Evolutionary conservation across 192 early-diverging fungal genomes (phyloP).

Genomic region (Coemansia sp.): DNA sequence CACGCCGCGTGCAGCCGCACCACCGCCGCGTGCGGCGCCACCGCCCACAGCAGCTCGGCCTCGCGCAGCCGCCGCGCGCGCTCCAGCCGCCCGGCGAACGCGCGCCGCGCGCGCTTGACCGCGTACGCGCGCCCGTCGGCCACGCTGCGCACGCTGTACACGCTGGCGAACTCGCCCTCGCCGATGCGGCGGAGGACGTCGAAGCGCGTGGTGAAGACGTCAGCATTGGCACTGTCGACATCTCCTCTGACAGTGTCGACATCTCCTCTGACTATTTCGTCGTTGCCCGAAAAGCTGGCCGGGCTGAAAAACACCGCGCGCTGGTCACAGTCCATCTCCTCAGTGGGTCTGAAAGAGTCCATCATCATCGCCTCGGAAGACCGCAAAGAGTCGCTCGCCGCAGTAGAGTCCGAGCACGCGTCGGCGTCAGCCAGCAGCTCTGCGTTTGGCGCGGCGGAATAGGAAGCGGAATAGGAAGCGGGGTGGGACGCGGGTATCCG

Average conservation of each 20-base stretch:
- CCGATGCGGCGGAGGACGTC: constrained; percentile 67
- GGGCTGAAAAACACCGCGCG: constrained; percentile 43
- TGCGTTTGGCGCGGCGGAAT: not conserved
- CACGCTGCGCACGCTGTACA: constrained; percentile 73
- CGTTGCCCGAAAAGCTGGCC: constrained; percentile 30
- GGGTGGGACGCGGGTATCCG: constrained; percentile 19
- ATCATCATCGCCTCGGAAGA: no score
- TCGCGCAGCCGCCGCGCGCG: constrained; percentile 76
- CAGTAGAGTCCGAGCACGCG: constrained; percentile 15
- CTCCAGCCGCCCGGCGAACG: constrained; percentile 72
- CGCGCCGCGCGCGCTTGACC: constrained; percentile 76
- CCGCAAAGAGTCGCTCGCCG: not conserved
- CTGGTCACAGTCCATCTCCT: no score
- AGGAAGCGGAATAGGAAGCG: not conserved
- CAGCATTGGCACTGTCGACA: constrained; percentile 23
- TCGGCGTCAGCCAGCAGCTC: constrained; percentile 13
- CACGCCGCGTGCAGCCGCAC: no score
- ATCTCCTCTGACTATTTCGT: no score
- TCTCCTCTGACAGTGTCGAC: no score
- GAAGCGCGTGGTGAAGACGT: constrained; percentile 79
- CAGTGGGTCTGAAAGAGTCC: no score
- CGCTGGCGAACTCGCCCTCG: constrained; percentile 81
- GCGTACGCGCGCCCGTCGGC: constrained; percentile 71
- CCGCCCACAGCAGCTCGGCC: constrained; percentile 75
- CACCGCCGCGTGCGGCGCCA: constrained; percentile 64